phyloP scores from a whole-genome alignment of 2,329 filamentous ascomycete genomes.

The Cryphonectria nitschkei region DNA sequence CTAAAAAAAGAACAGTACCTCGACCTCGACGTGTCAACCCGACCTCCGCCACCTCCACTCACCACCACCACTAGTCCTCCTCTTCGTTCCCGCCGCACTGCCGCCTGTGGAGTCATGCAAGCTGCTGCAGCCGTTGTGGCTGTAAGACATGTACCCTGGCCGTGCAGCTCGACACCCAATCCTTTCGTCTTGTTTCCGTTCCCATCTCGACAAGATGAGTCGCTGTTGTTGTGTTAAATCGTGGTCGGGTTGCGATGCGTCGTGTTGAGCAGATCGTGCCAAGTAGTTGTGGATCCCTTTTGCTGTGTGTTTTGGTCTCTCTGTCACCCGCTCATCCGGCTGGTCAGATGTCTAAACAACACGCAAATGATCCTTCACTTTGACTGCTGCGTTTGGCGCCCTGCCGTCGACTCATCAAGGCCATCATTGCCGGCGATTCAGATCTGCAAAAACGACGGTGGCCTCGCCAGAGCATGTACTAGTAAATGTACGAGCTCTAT shows the following conservation, averaged over 20 bases:
- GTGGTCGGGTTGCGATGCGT: neutral
- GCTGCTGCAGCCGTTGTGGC: slow-evolving; percentile 1
- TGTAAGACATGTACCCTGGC: neutral
- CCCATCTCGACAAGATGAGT: neutral
- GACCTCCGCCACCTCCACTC: neutral
- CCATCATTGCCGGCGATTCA: too few species aligned
- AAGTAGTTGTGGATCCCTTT: neutral
- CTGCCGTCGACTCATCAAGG: too few species aligned
- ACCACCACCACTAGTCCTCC: neutral
- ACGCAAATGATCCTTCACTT: neutral
- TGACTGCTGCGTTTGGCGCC: too few species aligned
- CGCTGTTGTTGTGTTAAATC: neutral
- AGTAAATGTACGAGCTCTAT: too few species aligned
- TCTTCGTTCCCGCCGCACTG: neutral
- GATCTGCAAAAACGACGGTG: neutral
- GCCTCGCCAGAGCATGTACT: neutral
- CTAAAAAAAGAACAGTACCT: slow-evolving; percentile 5
- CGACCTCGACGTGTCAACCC: neutral
- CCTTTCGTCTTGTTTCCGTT: neutral
- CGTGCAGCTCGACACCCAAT: neutral
- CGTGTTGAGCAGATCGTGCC: neutral
- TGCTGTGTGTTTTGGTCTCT: neutral
- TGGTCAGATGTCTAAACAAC: slow-evolving; percentile 1
- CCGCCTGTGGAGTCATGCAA: neutral
- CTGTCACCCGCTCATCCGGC: neutral